Evolutionary conservation across 2,329 filamentous ascomycete genomes (phyloP).

Genomic region (Colletotrichum trifolii): DNA sequence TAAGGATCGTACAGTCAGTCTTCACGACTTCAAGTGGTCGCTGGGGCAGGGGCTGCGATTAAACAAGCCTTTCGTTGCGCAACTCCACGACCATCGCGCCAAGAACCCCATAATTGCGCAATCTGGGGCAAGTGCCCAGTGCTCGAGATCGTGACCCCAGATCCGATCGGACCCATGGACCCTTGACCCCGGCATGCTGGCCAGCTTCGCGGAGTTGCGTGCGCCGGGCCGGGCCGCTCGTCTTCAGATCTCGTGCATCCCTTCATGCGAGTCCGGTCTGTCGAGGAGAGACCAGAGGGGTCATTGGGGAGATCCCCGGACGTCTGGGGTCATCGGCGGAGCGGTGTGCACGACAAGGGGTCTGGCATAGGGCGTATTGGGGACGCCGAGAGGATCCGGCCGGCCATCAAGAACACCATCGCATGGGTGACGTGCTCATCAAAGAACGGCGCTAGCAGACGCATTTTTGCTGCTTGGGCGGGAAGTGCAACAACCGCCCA

Average conservation of each 20-base stretch:
- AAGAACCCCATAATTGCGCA: conserved; percentile 29
- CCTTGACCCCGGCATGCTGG: neutral
- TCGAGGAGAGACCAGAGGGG: neutral
- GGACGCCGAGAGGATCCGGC: too few species aligned
- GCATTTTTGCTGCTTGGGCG: too few species aligned
- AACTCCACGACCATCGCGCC: conserved; percentile 1
- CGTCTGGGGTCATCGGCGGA: neutral
- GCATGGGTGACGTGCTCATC: too few species aligned
- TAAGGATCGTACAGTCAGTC: neutral
- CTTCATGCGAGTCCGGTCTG: neutral
- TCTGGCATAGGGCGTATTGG: neutral
- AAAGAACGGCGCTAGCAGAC: too few species aligned
- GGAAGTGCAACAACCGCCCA: too few species aligned
- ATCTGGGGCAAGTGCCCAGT: conserved; percentile 19
- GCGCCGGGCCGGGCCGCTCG: conserved; percentile 27
- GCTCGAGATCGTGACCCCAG: conserved; percentile 20
- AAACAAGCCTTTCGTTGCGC: neutral
- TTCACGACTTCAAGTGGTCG: neutral
- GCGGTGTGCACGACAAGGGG: neutral
- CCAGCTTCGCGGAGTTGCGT: neutral
- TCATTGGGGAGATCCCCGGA: neutral
- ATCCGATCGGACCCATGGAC: conserved; percentile 19
- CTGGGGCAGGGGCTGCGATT: neutral
- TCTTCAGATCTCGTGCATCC: neutral
- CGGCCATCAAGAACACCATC: too few species aligned